Base-by-base conservation (phyloP, 768 basidiomycete species). In the Podaxis sp. region DNA sequence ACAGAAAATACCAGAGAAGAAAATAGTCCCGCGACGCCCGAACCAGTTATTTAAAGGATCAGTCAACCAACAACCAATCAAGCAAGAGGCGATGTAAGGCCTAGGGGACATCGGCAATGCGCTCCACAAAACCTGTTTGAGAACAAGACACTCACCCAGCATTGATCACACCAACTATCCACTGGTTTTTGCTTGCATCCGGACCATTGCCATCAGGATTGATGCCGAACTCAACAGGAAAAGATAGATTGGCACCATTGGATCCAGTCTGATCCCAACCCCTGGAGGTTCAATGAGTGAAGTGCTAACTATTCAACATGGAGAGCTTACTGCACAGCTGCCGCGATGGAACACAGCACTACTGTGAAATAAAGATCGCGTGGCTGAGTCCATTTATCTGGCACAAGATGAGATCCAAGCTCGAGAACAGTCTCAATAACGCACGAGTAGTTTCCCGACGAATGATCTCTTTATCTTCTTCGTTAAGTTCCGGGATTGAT, bases 111-210 rank as follows among this genome's bases (percentile, higher is more conserved):
- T 56, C n/a, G 39, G 39, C 38, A 19, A 40, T 38, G 19, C 2
- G 33, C 19, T 49, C 58, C n/a, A 30, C 5, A 63, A 13, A 48
- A 58, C 30, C 15, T n/a, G 38, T 39, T 3, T 13, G 28, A 33
- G n/a, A 26, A 42, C n/a, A 49, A 33, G 46, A 58, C 36, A 63
- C 74, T 52, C 65, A 78, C 76, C 74, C 89, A 9, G 88, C 79
- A 69, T 92, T 92, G 55, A 92, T 80, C 30, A 89, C 70, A 52
- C 90, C 90, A 30, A 91, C 79, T 9, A 90, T 73, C 89, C 89
- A 92, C 64, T 84, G 74, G 66, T 92, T 84, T 28, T 71, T 78
- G 19, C 64, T 63, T 19, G 68, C 65, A 53, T 79, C 69, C 13
- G 77, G 76, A 44, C 67, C 67, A 15, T 67, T 67, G 2, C 63